These are phyloP conservation scores for Nematodospora valgi DNA, from an alignment of 805 yeast species.

Conservation along the genomic window DNA sequence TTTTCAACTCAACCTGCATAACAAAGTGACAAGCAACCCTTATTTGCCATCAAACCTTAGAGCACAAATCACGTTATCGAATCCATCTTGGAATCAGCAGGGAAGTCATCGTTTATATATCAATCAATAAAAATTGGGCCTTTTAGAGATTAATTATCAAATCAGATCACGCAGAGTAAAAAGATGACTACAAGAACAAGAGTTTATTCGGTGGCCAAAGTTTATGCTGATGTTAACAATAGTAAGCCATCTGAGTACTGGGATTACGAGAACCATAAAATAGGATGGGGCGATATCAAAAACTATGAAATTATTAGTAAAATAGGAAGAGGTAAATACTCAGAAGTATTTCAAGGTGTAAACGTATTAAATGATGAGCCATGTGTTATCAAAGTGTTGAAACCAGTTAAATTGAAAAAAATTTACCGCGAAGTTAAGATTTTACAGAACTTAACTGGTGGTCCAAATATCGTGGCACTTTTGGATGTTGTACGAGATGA, in stretches of 20 bases:
- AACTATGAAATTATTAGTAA: constrained; percentile 76
- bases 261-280: constrained; percentile 70
- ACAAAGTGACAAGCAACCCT: no score
- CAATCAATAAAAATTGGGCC: neutral
- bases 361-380: constrained; percentile 57
- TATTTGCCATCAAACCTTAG: no score
- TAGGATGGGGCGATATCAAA: constrained; percentile 40
- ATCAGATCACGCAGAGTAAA: neutral
- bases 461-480: constrained; percentile 75
- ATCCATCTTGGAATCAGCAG: no score
- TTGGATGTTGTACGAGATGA: constrained; percentile 82
- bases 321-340: constrained; percentile 90
- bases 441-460: constrained; percentile 78
- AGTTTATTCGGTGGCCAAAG: constrained; percentile 40
- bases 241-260: constrained; percentile 70
- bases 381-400: constrained; percentile 84
- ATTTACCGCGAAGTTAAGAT: constrained; percentile 87
- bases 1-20: no score
- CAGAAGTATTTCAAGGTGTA: constrained; percentile 90
- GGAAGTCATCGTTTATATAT: constrained; percentile 1
- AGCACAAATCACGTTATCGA: no score
- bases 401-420: constrained; percentile 91
- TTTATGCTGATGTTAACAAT: constrained; percentile 72
- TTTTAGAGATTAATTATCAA: neutral
- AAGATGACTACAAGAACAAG: constrained; percentile 25